phyloP scores from a whole-genome alignment of 768 basidiomycete species.

The Mrakia blollopis region DNA sequence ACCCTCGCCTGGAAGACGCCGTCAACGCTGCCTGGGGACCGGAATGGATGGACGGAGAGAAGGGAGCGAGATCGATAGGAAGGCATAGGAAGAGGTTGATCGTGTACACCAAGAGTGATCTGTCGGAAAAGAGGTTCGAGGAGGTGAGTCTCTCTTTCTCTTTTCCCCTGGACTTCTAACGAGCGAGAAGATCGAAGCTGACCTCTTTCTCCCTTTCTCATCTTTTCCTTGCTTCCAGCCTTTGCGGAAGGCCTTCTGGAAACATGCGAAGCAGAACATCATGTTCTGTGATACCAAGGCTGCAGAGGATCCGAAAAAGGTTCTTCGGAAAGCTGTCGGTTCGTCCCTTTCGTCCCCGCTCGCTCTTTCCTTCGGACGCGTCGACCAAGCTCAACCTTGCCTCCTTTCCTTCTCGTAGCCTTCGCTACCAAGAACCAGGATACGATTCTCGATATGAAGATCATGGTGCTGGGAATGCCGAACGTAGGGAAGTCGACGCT shows the following conservation, averaged over 20 bases:
- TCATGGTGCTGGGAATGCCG: conserved; percentile 32
- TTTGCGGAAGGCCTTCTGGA: conserved; percentile 43
- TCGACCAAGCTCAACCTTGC: background rate
- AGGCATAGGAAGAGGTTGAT: conserved; percentile 72
- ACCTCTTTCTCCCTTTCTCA: background rate
- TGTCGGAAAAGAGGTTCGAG: conserved; percentile 82
- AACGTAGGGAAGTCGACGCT: conserved; percentile 33
- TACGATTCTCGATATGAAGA: conserved; percentile 27
- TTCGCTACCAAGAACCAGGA: conserved; percentile 23
- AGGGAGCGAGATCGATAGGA: conserved; percentile 37
- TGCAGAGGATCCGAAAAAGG: conserved; percentile 42
- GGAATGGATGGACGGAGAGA: conserved; percentile 29
- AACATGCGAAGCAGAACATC: conserved; percentile 44
- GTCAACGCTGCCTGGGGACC: conserved; percentile 39
- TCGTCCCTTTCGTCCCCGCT: conserved; percentile 32
- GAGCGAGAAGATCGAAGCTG: background rate
- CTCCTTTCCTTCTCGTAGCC: conserved; percentile 5
- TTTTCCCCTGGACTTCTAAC: too few relatives aligned
- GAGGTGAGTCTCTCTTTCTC: conserved; percentile 53
- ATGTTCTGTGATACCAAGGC: conserved; percentile 46
- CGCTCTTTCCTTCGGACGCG: background rate
- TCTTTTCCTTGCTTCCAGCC: conserved; percentile 39
- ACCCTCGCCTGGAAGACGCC: conserved; percentile 72
- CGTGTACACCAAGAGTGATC: conserved; percentile 87
- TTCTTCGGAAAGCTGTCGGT: conserved; percentile 46